A percentile compares a stretch with the other conserved stretches of the same genome.
phyloP scores from a whole-genome alignment of 2,329 filamentous ascomycete species.

The Fusarium chlamydosporum region DNA sequence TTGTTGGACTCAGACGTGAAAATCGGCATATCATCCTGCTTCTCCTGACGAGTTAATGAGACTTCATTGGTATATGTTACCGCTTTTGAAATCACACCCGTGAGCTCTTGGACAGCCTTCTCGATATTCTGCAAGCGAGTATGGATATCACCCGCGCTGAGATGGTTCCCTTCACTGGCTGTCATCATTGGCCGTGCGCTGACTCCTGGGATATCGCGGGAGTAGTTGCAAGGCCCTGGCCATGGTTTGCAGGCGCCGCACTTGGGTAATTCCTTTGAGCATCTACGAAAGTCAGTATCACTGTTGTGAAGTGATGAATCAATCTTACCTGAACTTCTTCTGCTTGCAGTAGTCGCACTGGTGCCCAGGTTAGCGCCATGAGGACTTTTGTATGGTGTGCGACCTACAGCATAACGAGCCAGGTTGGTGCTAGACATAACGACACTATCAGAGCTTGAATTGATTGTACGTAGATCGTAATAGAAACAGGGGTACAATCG shows the following conservation, averaged over 20 bases:
- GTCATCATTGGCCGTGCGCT: too few relatives aligned
- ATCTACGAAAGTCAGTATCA: neutral
- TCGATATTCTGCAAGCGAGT: neutral
- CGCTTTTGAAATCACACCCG: neutral
- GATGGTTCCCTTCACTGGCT: rapidly evolving
- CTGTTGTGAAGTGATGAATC: neutral
- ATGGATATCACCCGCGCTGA: neutral
- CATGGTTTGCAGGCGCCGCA: constrained; percentile 16
- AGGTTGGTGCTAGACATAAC: neutral
- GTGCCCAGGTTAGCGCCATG: neutral
- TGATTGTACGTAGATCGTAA: too few relatives aligned
- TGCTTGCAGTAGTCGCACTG: constrained; percentile 24
- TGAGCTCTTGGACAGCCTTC: neutral
- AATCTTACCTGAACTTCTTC: constrained; percentile 13
- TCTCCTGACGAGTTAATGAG: too few relatives aligned
- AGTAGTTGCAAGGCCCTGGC: constrained; percentile 16
- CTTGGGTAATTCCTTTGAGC: constrained; percentile 17
- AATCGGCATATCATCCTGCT: too few relatives aligned
- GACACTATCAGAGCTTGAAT: too few relatives aligned
- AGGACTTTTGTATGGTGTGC: too few relatives aligned
- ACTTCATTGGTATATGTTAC: neutral
- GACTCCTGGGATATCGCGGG: neutral
- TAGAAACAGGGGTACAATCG: too few relatives aligned
- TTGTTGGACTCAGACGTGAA: neutral
- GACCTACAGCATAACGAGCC: constrained; percentile 18